Conservation (phyloP, 768 basidiomycete genomes). For the Mycena haematopus region DNA sequence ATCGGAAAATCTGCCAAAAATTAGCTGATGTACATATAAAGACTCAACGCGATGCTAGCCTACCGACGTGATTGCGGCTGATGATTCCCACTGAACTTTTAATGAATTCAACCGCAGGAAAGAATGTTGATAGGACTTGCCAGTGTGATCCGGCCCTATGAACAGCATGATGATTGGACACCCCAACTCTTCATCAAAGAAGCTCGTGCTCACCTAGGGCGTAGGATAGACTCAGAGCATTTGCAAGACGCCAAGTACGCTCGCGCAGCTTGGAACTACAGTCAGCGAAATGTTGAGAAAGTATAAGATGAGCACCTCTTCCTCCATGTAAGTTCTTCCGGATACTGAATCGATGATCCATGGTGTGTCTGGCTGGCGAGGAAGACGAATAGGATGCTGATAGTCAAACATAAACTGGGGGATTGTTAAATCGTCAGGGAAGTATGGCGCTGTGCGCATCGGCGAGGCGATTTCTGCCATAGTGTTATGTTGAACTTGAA, state of each 20-base stretch:
- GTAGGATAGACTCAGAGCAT: conserved; percentile 30
- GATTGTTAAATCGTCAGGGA: conserved; percentile 46
- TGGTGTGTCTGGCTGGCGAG: conserved; percentile 36
- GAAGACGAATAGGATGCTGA: conserved; percentile 40
- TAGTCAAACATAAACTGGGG: conserved; percentile 48
- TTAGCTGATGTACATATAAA: background rate
- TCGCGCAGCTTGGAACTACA: conserved; percentile 20
- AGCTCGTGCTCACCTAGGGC: conserved; percentile 40
- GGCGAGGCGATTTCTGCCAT: too few species aligned
- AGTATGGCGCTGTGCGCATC: too few species aligned
- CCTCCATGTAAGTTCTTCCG: too few species aligned
- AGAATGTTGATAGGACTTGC: too few species aligned
- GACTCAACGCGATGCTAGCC: background rate
- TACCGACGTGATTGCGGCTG: conserved; percentile 2
- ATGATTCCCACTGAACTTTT: conserved; percentile 7
- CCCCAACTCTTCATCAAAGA: too few species aligned
- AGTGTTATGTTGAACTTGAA: too few species aligned
- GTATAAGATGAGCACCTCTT: too few species aligned
- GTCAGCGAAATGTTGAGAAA: too few species aligned
- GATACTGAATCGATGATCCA: conserved; percentile 49
- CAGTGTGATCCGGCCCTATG: too few species aligned
- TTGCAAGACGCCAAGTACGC: background rate
- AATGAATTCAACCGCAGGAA: too few species aligned
- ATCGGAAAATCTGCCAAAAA: conserved; percentile 38
- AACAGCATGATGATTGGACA: too few species aligned